Conservation (phyloP, 2,329 filamentous ascomycete species). For the Trichophyton rubrum region DNA sequence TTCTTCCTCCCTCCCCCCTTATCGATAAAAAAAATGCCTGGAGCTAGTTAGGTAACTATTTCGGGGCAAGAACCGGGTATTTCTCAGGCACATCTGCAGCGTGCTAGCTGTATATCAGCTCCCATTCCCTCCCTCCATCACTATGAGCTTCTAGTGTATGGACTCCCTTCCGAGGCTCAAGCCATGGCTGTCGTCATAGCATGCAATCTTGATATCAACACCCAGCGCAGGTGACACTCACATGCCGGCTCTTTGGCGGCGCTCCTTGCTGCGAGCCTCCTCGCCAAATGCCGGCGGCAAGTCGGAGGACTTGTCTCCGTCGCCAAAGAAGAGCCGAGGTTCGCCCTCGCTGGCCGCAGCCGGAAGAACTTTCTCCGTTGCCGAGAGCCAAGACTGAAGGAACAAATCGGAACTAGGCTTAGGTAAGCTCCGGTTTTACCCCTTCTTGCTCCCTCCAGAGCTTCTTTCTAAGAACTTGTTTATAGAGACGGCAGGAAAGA, state of each 20-base stretch:
- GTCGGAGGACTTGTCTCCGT: not conserved
- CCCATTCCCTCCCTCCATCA: not conserved
- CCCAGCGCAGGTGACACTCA: not conserved
- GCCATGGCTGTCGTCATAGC: not conserved
- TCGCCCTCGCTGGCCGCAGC: not conserved
- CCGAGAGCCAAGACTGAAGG: not conserved
- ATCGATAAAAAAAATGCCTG: not conserved
- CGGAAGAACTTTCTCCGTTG: not conserved
- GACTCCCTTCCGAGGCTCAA: not conserved
- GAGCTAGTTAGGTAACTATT: not conserved
- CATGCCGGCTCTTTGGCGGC: not conserved
- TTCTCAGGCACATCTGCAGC: not conserved
- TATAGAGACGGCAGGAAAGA: not conserved
- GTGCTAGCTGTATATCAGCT: not conserved
- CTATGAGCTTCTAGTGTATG: not conserved
- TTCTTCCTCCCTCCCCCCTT: not conserved
- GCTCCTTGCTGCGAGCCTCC: not conserved
- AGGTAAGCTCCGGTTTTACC: not conserved
- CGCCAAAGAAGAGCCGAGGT: not conserved
- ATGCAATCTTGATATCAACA: not conserved
- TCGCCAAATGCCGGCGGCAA: not conserved
- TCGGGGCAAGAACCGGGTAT: constrained; percentile 1
- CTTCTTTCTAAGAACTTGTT: too few species aligned
- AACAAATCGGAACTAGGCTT: not conserved
- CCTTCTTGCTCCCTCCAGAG: not conserved